Base-by-base conservation (phyloP, 306 rosid species). In the Coriaria nepalensis region DNA sequence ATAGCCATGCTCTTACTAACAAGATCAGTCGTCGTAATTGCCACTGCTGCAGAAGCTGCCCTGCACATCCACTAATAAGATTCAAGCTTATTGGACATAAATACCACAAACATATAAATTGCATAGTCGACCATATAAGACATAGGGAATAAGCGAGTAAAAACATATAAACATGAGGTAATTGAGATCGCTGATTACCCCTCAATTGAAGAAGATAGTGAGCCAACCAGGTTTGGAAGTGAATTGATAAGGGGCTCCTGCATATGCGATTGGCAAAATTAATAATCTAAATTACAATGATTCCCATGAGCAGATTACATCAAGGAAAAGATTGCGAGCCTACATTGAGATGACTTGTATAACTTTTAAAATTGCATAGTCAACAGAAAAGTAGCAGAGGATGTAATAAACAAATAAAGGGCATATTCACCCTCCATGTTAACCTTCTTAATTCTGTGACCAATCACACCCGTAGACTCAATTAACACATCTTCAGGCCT, bases 381-480 rank as follows among this genome's bases (percentile, higher is more conserved):
- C 35, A 57, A 45, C 54, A 41, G 5, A 20, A 57, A 45, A 52
- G 68, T 10, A 20, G 40, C 45, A 56, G 14, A n/a, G 36, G 33
- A 59, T 37, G 48, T 49, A 6, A 36, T 10, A 48, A 20, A 4
- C n/a, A 42, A 46, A 57, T 15, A 46, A 13, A 37, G 11, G 8
- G 10, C 39, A 15, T 35, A 55, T 9, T 13, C 51, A 58, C 51
- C 59, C 53, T 13, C 54, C 42, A 47, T 10, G 8, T 48, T 57
- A 10, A 87, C 94, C 90, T 78, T 88, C 43, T 83, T 88, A 56
- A 83, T 88, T 69, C 93, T 78, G 40, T 78, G 82, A 44, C 97
- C 97, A 62, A 88, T 83, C 56, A 88, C 93, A 2, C 93, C 97
- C 7, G 97, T 88, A 51, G 97, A 88, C 67, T 88, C 93, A 74